phyloP scores from a whole-genome alignment of 768 basidiomycete species.

The Rhodotorula paludigena region DNA sequence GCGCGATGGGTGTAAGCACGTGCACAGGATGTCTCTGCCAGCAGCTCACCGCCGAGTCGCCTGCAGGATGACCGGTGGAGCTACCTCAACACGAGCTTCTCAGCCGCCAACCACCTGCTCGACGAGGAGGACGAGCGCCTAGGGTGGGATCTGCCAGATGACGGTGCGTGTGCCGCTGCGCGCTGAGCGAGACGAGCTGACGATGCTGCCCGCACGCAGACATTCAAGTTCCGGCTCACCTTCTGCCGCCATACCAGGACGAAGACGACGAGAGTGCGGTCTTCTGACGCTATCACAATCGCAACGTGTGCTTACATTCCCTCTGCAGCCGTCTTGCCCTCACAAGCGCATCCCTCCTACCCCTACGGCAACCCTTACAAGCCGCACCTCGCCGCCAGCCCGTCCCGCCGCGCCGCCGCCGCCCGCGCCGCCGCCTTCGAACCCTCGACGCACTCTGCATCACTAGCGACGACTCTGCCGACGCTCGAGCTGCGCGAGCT shows the following conservation, averaged over 20 bases:
- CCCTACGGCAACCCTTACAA: constrained; percentile 44
- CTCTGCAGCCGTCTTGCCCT: constrained; percentile 38
- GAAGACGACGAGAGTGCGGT: constrained; percentile 41
- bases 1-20: background rate
- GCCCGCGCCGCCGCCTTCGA: background rate
- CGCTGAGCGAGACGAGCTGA: background rate
- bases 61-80: constrained; percentile 10
- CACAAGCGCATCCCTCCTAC: constrained; percentile 39
- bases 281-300: too few relatives aligned
- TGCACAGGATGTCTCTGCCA: background rate
- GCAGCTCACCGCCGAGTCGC: background rate
- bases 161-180: background rate
- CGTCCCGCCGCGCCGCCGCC: background rate
- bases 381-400: constrained; percentile 15
- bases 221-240: constrained; percentile 36
- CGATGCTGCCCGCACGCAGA: constrained; percentile 10
- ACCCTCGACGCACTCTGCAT: constrained; percentile 17
- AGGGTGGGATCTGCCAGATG: constrained; percentile 19
- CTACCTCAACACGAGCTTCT: background rate
- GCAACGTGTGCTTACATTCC: too few relatives aligned
- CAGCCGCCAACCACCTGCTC: background rate
- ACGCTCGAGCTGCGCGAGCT: constrained; percentile 22
- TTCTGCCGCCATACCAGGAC: constrained; percentile 40
- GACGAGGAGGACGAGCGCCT: constrained; percentile 17
- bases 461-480: constrained; percentile 29